These are phyloP conservation scores for Sambucus nigra DNA, from an alignment of 129 eudicot species.

Conservation along the genomic window DNA sequence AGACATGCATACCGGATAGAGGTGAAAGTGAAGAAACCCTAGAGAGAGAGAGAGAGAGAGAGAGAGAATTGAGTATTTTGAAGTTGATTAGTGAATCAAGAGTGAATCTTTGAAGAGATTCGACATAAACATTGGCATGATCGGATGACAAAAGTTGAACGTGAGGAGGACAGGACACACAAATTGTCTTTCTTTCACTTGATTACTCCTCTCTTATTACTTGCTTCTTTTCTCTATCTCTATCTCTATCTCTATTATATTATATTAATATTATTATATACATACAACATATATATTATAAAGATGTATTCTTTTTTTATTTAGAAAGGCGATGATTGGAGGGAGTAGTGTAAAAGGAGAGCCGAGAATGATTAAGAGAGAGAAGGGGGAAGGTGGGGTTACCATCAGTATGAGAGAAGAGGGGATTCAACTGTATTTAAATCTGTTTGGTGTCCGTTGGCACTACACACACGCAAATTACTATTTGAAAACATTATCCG, in stretches of 20 bases:
- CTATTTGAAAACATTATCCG: too few species aligned
- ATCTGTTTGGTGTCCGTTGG: slow-evolving; percentile 34
- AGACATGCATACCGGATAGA: too few species aligned
- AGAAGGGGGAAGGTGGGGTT: slow-evolving; percentile 10
- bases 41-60: too few species aligned
- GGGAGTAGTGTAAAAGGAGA: slow-evolving; percentile 19
- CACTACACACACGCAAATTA: background rate
- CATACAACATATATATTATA: background rate
- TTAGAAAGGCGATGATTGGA: slow-evolving; percentile 32
- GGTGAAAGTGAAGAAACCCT: too few species aligned
- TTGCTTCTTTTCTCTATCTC: background rate
- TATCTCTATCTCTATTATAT: background rate
- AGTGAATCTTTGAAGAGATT: too few species aligned
- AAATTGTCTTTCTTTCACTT: slow-evolving; percentile 1
- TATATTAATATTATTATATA: background rate
- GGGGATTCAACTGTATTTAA: slow-evolving; percentile 28
- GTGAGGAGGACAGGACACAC: slow-evolving; percentile 15
- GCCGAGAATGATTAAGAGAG: slow-evolving; percentile 36
- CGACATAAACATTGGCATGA: slow-evolving; percentile 26
- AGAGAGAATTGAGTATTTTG: too few species aligned
- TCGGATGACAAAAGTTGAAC: slow-evolving; percentile 25
- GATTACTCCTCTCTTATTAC: slow-evolving; percentile 7
- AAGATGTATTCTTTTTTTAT: background rate
- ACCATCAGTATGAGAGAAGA: background rate
- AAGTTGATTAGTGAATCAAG: too few species aligned